Conservation (phyloP, 192 early-diverging fungal species). For the Rhizophagus clarus region DNA sequence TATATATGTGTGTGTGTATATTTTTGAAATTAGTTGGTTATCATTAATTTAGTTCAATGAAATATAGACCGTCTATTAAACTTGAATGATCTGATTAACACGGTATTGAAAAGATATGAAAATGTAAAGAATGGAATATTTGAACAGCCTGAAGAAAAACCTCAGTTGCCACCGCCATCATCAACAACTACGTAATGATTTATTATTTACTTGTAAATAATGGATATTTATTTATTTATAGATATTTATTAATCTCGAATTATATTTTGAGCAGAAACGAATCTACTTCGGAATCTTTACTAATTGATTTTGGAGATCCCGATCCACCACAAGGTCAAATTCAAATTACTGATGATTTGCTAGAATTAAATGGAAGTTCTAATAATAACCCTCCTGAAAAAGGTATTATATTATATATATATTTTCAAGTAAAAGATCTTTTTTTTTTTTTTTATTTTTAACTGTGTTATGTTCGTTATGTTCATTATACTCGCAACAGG, state of each 20-base stretch:
- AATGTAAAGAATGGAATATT: constrained; percentile 55
- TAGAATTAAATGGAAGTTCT: not conserved
- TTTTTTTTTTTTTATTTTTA: not conserved
- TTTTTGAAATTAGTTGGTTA: no score
- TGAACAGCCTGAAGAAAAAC: not conserved
- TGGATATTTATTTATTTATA: not conserved
- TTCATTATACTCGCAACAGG: no score
- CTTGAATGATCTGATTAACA: constrained; percentile 81
- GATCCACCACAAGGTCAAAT: constrained; percentile 2
- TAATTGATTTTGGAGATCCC: constrained; percentile 4
- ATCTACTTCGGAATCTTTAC: not conserved
- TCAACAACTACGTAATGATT: constrained; percentile 5
- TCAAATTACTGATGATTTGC: constrained; percentile 4
- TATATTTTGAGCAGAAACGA: not conserved
- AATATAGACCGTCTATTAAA: constrained; percentile 59
- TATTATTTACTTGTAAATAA: not conserved
- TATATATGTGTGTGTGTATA: not conserved
- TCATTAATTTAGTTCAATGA: no score
- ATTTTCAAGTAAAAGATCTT: no score
- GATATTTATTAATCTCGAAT: not conserved
- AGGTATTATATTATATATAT: not conserved
- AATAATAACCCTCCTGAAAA: not conserved
- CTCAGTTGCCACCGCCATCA: not conserved
- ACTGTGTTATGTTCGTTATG: no score
- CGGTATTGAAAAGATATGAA: constrained; percentile 71